Conservation (phyloP, 495 filamentous ascomycete species). For the Podospora bellae-mahoneyi region DNA sequence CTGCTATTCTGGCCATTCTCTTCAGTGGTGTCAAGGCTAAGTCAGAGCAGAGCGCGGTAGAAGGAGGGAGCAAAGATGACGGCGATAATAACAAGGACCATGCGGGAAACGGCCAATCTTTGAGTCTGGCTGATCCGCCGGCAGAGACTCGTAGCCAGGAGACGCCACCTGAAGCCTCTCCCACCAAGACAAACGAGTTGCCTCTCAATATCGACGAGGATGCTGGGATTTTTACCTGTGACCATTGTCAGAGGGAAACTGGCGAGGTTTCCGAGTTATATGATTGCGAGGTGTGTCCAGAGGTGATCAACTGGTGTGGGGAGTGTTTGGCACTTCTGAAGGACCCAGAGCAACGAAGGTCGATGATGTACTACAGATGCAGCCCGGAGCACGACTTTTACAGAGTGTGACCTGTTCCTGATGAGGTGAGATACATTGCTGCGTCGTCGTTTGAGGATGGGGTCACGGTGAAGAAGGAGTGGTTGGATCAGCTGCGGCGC, state of each 20-base stretch:
- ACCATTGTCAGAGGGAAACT: background rate
- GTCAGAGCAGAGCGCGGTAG: background rate
- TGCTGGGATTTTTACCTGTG: background rate
- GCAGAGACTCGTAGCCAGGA: too few relatives aligned
- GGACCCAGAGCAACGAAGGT: background rate
- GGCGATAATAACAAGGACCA: background rate
- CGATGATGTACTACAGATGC: slow-evolving; percentile 1
- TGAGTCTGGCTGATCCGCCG: background rate
- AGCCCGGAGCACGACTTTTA: slow-evolving; percentile 16
- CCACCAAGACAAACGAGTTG: background rate
- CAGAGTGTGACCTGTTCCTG: slow-evolving; percentile 16
- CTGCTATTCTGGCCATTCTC: slow-evolving; percentile 16
- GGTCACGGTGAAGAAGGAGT: slow-evolving; percentile 15
- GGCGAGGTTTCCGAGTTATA: slow-evolving; percentile 12
- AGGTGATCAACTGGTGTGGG: slow-evolving; percentile 11
- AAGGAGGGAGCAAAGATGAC: background rate
- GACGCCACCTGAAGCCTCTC: too few relatives aligned
- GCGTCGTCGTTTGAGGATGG: slow-evolving; percentile 19
- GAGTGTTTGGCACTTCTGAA: slow-evolving; percentile 14
- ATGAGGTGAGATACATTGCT: slow-evolving; percentile 14
- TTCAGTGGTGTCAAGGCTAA: slow-evolving; percentile 1
- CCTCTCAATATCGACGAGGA: background rate
- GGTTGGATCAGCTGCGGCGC: slow-evolving; percentile 16
- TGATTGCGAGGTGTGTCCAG: slow-evolving; percentile 14
- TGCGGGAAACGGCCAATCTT: background rate